These are phyloP conservation scores for Stemphylium lycopersici DNA, from an alignment of 2,329 filamentous ascomycete genomes.

Conservation along the genomic window DNA sequence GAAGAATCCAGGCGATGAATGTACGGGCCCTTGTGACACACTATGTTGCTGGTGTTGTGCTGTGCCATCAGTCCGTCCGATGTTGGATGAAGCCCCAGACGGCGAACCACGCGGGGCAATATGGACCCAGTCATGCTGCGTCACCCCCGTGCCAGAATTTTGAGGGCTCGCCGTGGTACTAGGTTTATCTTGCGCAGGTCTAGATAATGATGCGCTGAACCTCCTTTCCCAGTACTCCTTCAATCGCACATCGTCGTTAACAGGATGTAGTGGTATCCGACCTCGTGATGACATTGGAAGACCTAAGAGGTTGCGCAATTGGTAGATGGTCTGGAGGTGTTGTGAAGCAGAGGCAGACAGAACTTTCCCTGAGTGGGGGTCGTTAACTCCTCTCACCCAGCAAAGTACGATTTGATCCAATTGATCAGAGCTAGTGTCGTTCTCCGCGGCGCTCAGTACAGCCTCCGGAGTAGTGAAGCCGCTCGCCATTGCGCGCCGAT, in stretches of 20 bases:
- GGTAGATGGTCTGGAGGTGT: conserved; percentile 22
- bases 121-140: no score
- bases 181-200: neutral
- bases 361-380: neutral
- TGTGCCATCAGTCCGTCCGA: no score
- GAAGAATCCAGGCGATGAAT: no score
- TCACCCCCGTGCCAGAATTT: no score
- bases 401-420: conserved; percentile 20
- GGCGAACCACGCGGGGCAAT: no score
- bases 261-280: conserved; percentile 20
- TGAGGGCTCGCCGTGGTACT: neutral
- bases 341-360: conserved; percentile 13
- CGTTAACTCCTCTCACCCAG: conserved; percentile 22
- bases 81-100: no score
- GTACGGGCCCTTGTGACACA: no score
- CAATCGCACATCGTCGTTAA: conserved; percentile 3
- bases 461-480: conserved; percentile 23
- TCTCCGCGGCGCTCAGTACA: conserved; percentile 17
- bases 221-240: conserved; percentile 11
- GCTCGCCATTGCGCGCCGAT: conserved; percentile 15
- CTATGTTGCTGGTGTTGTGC: no score
- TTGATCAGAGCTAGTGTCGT: neutral
- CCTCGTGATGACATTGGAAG: conserved; percentile 17
- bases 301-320: conserved; percentile 17
- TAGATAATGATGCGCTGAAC: neutral